Percentiles rank a stretch among this genome's conserved stretches.
phyloP scores from a whole-genome alignment of 106 monocot genomes.

The Phalaenopsis equestris region DNA sequence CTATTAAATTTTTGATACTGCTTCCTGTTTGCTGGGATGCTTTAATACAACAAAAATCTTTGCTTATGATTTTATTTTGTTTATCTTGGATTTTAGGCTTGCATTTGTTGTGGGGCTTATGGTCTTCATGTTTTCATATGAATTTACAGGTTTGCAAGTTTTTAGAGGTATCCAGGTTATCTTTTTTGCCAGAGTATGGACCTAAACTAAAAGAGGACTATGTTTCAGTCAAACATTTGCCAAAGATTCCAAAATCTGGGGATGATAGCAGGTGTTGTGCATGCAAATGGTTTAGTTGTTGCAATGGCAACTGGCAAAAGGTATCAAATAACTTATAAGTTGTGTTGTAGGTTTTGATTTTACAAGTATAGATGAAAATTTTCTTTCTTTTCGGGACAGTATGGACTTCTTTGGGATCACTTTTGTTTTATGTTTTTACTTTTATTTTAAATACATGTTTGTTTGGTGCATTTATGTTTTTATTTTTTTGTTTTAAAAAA shows the following conservation, averaged over 20 bases:
- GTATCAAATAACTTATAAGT: slow-evolving; percentile 27
- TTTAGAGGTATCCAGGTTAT: slow-evolving; percentile 89
- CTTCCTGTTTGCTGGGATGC: not conserved
- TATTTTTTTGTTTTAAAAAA: no score
- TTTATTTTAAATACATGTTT: not conserved
- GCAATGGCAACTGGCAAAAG: slow-evolving; percentile 90
- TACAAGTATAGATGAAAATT: not conserved
- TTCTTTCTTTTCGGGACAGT: not conserved
- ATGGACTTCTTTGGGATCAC: no score
- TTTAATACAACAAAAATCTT: not conserved
- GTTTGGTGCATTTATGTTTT: no score
- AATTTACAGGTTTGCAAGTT: slow-evolving; percentile 83
- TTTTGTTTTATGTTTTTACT: not conserved
- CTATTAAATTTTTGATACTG: not conserved
- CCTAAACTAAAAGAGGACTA: slow-evolving; percentile 96
- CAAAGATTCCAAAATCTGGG: slow-evolving; percentile 49
- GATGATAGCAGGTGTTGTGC: slow-evolving; percentile 45
- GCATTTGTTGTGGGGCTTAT: not conserved
- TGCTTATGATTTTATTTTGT: not conserved
- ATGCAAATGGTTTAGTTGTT: slow-evolving; percentile 61
- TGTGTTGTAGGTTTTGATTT: not conserved
- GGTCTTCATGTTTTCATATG: not conserved
- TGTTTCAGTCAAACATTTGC: slow-evolving; percentile 75
- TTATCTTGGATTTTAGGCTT: slow-evolving; percentile 6
- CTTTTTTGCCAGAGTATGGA: slow-evolving; percentile 92